phyloP scores from a whole-genome alignment of 148 eudicot genomes.

The Cornus florida region DNA sequence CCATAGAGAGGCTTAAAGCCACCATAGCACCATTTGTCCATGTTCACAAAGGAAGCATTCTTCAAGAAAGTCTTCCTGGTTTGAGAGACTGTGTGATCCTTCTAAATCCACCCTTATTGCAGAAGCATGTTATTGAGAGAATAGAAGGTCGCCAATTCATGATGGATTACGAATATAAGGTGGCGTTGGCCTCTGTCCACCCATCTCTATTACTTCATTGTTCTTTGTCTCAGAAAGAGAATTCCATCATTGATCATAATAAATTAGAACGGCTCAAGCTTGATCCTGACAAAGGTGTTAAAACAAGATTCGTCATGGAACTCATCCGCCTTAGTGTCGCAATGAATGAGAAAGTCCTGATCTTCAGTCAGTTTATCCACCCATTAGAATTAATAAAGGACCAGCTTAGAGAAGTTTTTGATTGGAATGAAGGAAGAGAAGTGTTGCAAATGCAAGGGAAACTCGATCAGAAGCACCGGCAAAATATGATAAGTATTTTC shows the following conservation, averaged over 20 bases:
- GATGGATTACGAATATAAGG: constrained; percentile 31
- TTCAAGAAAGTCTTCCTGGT: constrained; percentile 46
- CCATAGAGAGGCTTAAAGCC: constrained; percentile 40
- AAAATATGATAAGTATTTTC: constrained; percentile 29
- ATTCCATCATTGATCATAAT: neutral
- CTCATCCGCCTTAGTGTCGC: constrained; percentile 36
- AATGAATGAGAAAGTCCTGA: constrained; percentile 49
- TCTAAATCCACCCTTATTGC: constrained; percentile 44
- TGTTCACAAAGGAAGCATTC: constrained; percentile 47
- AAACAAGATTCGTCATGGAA: constrained; percentile 48
- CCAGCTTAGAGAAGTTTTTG: constrained; percentile 19
- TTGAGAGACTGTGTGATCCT: constrained; percentile 36
- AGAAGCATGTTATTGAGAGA: constrained; percentile 22
- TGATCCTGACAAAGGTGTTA: constrained; percentile 41
- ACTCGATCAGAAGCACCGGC: constrained; percentile 32
- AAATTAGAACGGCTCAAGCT: constrained; percentile 19
- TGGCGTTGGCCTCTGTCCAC: constrained; percentile 47
- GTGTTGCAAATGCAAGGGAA: constrained; percentile 45
- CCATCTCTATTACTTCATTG: constrained; percentile 30
- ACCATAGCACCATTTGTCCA: constrained; percentile 58
- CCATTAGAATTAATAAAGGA: constrained; percentile 37
- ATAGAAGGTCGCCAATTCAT: neutral
- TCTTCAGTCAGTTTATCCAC: constrained; percentile 52
- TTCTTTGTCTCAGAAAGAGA: constrained; percentile 13
- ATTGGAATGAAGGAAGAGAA: constrained; percentile 47